Conservation (phyloP, 169 alveolate genomes). For the Sarcocystis neurona region DNA sequence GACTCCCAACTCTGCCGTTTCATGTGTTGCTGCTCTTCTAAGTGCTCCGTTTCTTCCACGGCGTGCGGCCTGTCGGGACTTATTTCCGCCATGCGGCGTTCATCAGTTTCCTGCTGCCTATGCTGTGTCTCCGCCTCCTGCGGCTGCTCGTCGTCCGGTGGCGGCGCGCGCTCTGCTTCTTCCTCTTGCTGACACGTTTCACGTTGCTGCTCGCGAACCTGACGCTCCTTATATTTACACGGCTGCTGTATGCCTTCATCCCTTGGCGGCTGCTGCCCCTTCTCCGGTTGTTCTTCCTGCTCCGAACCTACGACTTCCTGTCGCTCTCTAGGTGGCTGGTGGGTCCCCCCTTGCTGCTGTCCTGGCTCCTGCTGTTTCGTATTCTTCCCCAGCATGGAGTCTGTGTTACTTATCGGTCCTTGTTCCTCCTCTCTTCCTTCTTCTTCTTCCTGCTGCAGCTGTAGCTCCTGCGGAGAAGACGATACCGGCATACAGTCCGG, state of each 20-base stretch:
- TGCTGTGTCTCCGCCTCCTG: background rate
- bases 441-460: background rate
- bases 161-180: background rate
- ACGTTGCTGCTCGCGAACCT: background rate
- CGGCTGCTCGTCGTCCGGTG: background rate
- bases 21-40: background rate
- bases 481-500: background rate
- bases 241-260: background rate
- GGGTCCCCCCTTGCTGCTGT: background rate
- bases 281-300: background rate
- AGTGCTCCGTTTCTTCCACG: background rate
- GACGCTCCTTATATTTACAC: background rate
- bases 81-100: background rate
- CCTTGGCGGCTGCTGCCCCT: background rate
- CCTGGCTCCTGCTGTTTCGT: background rate
- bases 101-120: background rate
- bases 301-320: background rate
- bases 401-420: no score
- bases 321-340: background rate
- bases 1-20: background rate
- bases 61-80: background rate
- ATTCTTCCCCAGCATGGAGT: no score
- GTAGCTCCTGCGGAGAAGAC: background rate
- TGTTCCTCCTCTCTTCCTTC: background rate
- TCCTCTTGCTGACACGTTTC: background rate